These are phyloP conservation scores for Pachysandra terminalis DNA, from an alignment of 164 flowering plant species.

Conservation along the genomic window DNA sequence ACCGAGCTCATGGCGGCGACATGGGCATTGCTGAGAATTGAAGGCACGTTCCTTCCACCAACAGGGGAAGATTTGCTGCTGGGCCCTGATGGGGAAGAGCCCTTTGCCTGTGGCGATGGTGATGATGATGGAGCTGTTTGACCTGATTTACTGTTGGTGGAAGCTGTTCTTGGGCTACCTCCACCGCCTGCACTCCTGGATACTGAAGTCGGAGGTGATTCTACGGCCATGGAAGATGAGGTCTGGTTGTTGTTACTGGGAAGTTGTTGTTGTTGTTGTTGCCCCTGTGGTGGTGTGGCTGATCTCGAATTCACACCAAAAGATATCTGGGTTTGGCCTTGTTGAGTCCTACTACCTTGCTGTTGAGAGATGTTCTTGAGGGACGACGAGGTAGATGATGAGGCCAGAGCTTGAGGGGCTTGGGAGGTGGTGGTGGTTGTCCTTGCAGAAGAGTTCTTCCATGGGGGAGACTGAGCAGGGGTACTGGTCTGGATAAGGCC, in stretches of 20 bases:
- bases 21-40: conserved; percentile 61
- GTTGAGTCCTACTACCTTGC: conserved; percentile 49
- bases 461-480: conserved; percentile 65
- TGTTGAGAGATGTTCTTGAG: conserved; percentile 59
- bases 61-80: conserved; percentile 70
- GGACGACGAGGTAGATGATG: conserved; percentile 46
- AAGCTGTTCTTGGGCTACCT: conserved; percentile 69
- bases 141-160: conserved; percentile 41
- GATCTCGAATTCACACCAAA: conserved; percentile 61
- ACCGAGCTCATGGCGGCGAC: too few species aligned
- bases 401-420: conserved; percentile 28
- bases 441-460: conserved; percentile 61
- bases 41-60: conserved; percentile 53
- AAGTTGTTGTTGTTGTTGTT: conserved; percentile 40
- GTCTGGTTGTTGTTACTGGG: conserved; percentile 39
- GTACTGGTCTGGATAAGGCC: conserved; percentile 48
- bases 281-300: conserved; percentile 36
- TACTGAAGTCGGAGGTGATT: conserved; percentile 66
- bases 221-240: conserved; percentile 50
- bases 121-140: conserved; percentile 38
- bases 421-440: conserved; percentile 37
- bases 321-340: conserved; percentile 69
- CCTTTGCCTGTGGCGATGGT: conserved; percentile 56
- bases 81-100: conserved; percentile 40
- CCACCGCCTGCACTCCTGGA: conserved; percentile 72